Percentiles rank a stretch among this genome's conserved stretches.
Evolutionary conservation across 2,329 filamentous ascomycete genomes (phyloP).

Genomic region (Xylariaceae sp.): DNA sequence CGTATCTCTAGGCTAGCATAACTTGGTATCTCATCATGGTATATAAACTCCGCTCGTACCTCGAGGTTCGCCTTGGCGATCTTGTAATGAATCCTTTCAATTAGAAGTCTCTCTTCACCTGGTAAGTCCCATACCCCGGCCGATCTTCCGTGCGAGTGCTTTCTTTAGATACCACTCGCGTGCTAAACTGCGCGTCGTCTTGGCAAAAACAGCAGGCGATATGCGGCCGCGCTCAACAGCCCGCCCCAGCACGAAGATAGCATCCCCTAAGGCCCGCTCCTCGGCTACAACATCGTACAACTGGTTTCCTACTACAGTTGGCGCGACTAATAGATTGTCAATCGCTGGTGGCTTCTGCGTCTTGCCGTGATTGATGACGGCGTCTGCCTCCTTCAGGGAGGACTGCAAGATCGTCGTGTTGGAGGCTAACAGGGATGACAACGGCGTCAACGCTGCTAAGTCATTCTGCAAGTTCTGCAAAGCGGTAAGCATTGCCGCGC

Average conservation of each 20-base stretch:
- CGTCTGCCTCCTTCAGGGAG: conserved; percentile 78
- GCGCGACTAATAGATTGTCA: conserved; percentile 91
- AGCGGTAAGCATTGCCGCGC: conserved; percentile 74
- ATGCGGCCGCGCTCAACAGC: conserved; percentile 77
- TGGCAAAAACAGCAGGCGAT: conserved; percentile 74
- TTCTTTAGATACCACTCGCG: conserved; percentile 86
- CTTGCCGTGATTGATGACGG: conserved; percentile 74
- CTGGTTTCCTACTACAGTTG: conserved; percentile 91
- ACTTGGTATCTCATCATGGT: conserved; percentile 5
- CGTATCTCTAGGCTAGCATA: background rate
- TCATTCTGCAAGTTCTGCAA: conserved; percentile 75
- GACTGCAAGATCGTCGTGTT: conserved; percentile 82
- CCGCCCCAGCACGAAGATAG: conserved; percentile 79
- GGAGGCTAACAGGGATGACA: conserved; percentile 72
- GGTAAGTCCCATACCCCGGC: conserved; percentile 72
- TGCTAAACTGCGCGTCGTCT: conserved; percentile 75
- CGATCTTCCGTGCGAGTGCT: conserved; percentile 79
- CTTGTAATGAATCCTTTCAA: conserved; percentile 1
- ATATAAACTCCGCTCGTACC: background rate
- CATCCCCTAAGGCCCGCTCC: conserved; percentile 83
- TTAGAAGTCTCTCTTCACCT: too few relatives aligned
- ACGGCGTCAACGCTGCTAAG: conserved; percentile 70
- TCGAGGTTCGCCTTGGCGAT: background rate
- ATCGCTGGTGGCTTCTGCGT: conserved; percentile 74
- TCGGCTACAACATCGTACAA: conserved; percentile 89